A percentile compares a stretch with the other conserved stretches of the same genome.
These are phyloP conservation scores for Lizonia empirigonia DNA, from an alignment of 2,329 filamentous ascomycete species.

Conservation along the genomic window DNA sequence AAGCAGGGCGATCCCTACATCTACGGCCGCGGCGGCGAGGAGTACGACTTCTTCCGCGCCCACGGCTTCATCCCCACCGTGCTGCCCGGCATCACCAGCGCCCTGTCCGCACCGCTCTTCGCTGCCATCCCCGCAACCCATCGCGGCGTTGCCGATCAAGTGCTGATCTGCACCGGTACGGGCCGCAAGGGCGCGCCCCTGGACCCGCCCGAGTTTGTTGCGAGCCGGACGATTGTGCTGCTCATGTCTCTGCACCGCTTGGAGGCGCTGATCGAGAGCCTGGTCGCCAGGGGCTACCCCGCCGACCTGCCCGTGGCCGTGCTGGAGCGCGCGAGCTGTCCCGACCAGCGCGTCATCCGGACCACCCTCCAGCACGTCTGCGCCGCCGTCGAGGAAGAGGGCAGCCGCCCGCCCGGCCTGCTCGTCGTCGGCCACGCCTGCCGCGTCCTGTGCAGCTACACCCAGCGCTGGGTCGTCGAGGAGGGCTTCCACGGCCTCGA, in stretches of 20 bases:
- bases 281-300: slow-evolving; percentile 69
- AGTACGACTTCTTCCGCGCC: slow-evolving; percentile 79
- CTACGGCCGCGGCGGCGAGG: slow-evolving; percentile 93
- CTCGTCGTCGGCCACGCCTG: slow-evolving; percentile 86
- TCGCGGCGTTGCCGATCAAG: slow-evolving; percentile 86
- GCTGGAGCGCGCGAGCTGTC: slow-evolving; percentile 89
- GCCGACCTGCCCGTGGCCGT: slow-evolving; percentile 84
- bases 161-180: slow-evolving; percentile 95
- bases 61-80: slow-evolving; percentile 74
- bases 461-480: slow-evolving; percentile 79
- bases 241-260: slow-evolving; percentile 94
- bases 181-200: slow-evolving; percentile 86
- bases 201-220: slow-evolving; percentile 77
- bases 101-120: slow-evolving; percentile 85
- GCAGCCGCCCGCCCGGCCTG: slow-evolving; percentile 85
- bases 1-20: slow-evolving; percentile 98
- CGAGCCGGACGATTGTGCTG: slow-evolving; percentile 84
- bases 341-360: slow-evolving; percentile 89
- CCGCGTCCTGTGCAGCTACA: slow-evolving; percentile 70
- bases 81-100: slow-evolving; percentile 87
- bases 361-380: slow-evolving; percentile 81
- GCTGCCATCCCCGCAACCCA: slow-evolving; percentile 88
- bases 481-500: slow-evolving; percentile 83
- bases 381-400: slow-evolving; percentile 84
- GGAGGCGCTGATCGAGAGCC: slow-evolving; percentile 70